Evolutionary conservation across 2,329 filamentous ascomycete species (phyloP), one percentile per base, ranked within the genome.

Genomic region (Peltaster fructicola): DNA sequence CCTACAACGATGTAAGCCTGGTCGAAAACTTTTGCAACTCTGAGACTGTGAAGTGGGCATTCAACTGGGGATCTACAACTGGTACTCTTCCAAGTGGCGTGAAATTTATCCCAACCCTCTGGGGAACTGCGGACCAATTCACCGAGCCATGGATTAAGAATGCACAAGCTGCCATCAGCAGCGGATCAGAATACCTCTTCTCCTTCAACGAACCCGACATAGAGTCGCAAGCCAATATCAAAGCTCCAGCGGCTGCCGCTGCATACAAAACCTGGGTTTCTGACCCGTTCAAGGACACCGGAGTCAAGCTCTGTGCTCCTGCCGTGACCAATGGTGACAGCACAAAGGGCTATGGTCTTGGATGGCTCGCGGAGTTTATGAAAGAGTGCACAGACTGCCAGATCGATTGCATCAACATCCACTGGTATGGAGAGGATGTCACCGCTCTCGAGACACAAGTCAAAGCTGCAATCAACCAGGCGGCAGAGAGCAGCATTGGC

Each of bases 191-290:
- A 33, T 56, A 61, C 38, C 48, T 78, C 27, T 60, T 78, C 42
- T 60, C 61, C 47, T 77, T 76, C 64, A 80, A 80, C 60, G 73
- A 80, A 59, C 69, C 69, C 22, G 74, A 80, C 48, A 60, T 62
- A 33, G 36, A 38, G 8, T 44, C 44, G n/a, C 72, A 78, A 52
- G 54, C 68, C 39, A 65, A 72, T 55, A 32, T 74, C 45, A 46
- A 50, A 13, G 53, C 68, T n/a, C 38, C 39, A 5, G 44, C 41
- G 2, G 69, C 68, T 18, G 69, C 67, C n/a, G 18, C 45, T 1
- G 50, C 49, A 14, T 68, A 69, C 50, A 59, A 56, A 27, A 37
- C 59, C 42, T 57, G 55, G 46, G 57, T 75, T 55, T n/a, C n/a
- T n/a, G 62, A 64, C 53, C 56, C 57, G 12, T 70, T 62, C 44